Conservation (phyloP, 2,329 filamentous ascomycete genomes). For the Xylariaceae sp. region DNA sequence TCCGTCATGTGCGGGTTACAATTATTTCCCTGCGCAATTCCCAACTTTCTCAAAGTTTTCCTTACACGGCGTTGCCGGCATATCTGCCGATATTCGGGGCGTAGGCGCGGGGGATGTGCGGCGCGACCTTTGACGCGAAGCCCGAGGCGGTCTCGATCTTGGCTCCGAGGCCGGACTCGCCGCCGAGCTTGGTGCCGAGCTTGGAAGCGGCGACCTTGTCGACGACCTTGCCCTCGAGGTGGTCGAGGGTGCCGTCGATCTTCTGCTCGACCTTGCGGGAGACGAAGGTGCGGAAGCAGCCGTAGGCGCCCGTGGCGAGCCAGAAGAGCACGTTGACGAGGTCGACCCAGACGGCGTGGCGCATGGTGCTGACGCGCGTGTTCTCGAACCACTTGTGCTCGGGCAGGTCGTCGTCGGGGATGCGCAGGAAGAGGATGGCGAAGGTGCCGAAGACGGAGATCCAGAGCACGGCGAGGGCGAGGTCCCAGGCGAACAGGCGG, state of each 20-base stretch:
- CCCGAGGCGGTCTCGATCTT: conserved; percentile 3
- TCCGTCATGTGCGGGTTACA: no score
- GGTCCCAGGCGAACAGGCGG: conserved; percentile 41
- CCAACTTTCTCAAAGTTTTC: no score
- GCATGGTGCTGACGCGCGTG: conserved; percentile 49
- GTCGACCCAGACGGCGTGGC: conserved; percentile 68
- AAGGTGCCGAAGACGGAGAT: conserved; percentile 67
- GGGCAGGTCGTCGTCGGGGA: conserved; percentile 44
- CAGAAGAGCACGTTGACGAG: conserved; percentile 63
- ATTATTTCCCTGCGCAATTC: no score
- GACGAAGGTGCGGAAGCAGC: conserved; percentile 36
- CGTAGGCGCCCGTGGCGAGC: conserved; percentile 44
- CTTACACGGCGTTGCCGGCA: no score
- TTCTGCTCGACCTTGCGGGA: conserved; percentile 16
- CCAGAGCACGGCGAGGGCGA: conserved; percentile 47
- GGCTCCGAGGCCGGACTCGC: neutral
- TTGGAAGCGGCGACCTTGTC: conserved; percentile 9
- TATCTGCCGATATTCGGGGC: conserved; percentile 10
- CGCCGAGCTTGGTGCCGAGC: conserved; percentile 1
- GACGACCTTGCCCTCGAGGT: conserved; percentile 14
- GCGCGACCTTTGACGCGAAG: conserved; percentile 4
- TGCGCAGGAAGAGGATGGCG: conserved; percentile 61
- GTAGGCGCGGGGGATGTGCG: conserved; percentile 1
- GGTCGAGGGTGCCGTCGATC: conserved; percentile 13
- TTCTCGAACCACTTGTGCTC: conserved; percentile 35